phyloP scores from a whole-genome alignment of 192 early-diverging fungal genomes.

The Chytriomyces sp. region DNA sequence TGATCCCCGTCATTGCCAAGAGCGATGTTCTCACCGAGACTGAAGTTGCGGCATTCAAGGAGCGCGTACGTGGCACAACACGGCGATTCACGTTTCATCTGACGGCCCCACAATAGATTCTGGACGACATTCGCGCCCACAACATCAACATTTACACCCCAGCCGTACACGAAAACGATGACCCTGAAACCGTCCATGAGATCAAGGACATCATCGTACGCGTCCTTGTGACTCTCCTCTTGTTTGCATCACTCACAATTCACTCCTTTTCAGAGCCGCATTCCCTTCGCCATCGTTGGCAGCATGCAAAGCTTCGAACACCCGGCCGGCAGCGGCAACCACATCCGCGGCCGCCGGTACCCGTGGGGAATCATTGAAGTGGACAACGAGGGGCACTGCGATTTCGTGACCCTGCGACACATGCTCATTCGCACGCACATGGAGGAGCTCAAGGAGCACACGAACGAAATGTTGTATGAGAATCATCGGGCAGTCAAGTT shows the following conservation, averaged over 20 bases:
- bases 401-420: conserved; percentile 62
- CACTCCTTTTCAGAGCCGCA: conserved; percentile 36
- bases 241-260: background rate
- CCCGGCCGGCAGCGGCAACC: conserved; percentile 53
- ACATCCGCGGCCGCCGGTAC: conserved; percentile 62
- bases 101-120: conserved; percentile 53
- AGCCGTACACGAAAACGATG: conserved; percentile 89
- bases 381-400: conserved; percentile 66
- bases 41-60: conserved; percentile 91
- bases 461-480: conserved; percentile 65
- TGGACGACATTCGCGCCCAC: conserved; percentile 93
- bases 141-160: conserved; percentile 96
- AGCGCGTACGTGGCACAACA: conserved; percentile 24
- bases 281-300: conserved; percentile 67
- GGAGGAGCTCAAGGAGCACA: conserved; percentile 67
- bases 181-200: conserved; percentile 95
- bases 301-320: conserved; percentile 58
- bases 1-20: conserved; percentile 99
- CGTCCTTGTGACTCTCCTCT: background rate
- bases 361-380: conserved; percentile 67
- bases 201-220: conserved; percentile 88
- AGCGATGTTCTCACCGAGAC: conserved; percentile 94
- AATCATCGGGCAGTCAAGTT: conserved; percentile 59
- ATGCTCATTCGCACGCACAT: conserved; percentile 80
- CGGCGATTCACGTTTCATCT: background rate